phyloP scores from a whole-genome alignment of 2,329 filamentous ascomycete genomes.

The Didymella pinodella region DNA sequence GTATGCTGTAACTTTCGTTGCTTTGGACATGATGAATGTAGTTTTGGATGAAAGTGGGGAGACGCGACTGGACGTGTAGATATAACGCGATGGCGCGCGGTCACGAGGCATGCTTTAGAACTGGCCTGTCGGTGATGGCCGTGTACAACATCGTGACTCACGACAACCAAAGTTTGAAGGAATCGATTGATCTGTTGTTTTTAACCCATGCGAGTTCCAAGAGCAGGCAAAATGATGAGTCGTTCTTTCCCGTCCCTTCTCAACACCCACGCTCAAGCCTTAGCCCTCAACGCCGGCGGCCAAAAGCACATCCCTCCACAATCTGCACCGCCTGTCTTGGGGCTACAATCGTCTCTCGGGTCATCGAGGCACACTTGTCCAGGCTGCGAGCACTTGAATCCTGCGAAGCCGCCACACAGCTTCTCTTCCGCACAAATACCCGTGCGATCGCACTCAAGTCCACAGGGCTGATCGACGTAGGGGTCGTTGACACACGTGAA shows the following conservation, averaged over 20 bases:
- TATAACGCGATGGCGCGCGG: constrained; percentile 27
- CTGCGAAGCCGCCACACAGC: constrained; percentile 55
- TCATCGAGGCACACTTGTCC: constrained; percentile 55
- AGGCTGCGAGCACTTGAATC: constrained; percentile 40
- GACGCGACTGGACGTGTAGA: constrained; percentile 18
- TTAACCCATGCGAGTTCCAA: too few species aligned
- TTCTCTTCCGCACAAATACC: constrained; percentile 49
- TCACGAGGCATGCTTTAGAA: constrained; percentile 47
- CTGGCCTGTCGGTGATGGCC: constrained; percentile 33
- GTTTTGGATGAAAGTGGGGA: constrained; percentile 1
- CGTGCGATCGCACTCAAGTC: constrained; percentile 41
- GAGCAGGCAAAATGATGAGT: too few species aligned
- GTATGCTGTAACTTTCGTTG: constrained; percentile 45
- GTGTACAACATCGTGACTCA: constrained; percentile 1
- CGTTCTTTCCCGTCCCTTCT: too few species aligned
- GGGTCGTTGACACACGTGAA: constrained; percentile 46
- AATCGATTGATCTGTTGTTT: too few species aligned
- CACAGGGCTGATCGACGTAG: constrained; percentile 36
- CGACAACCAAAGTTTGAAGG: neutral
- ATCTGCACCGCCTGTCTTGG: constrained; percentile 51
- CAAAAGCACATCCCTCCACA: constrained; percentile 55
- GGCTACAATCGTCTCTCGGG: constrained; percentile 54
- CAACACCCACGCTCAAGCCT: neutral
- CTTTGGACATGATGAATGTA: constrained; percentile 28
- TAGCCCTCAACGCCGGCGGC: constrained; percentile 16